These are phyloP conservation scores for Saprolegnia diclina DNA, from an alignment of 352 stramenopile species.

Conservation along the genomic window DNA sequence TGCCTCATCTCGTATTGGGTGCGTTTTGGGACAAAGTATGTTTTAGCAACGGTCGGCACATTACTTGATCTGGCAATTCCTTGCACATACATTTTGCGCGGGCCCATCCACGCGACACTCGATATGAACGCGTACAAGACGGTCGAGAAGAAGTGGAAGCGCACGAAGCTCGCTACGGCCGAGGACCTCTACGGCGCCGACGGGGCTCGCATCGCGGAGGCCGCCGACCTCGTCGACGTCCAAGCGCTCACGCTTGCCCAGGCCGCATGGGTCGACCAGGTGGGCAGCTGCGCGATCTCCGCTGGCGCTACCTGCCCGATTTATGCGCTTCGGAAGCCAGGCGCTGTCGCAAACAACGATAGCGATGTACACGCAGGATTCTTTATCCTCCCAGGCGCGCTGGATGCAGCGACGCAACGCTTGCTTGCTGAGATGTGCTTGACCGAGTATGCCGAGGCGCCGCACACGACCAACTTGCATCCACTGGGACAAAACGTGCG, in stretches of 20 bases:
- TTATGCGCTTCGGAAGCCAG: constrained; percentile 35
- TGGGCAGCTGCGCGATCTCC: constrained; percentile 40
- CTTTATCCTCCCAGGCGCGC: constrained; percentile 53
- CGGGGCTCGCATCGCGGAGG: constrained; percentile 28
- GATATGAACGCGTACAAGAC: constrained; percentile 48
- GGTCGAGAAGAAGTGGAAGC: constrained; percentile 73
- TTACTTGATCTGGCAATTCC: background rate
- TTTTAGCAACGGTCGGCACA: background rate
- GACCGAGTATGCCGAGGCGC: constrained; percentile 59
- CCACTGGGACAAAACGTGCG: constrained; percentile 28
- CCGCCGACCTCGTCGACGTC: constrained; percentile 44
- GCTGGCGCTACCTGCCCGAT: constrained; percentile 36
- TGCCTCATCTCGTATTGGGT: background rate
- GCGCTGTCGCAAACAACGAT: constrained; percentile 28
- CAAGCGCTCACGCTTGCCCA: constrained; percentile 34
- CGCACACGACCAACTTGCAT: constrained; percentile 77
- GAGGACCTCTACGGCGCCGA: background rate
- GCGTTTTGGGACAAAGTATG: background rate
- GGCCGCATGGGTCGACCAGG: constrained; percentile 30
- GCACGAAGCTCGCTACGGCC: constrained; percentile 23
- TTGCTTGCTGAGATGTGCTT: constrained; percentile 31
- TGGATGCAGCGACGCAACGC: constrained; percentile 42
- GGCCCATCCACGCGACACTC: background rate
- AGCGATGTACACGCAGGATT: constrained; percentile 51
- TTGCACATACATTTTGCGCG: background rate